Conservation (phyloP, 2,329 filamentous ascomycete genomes). For the Lecanicillium sp. region DNA sequence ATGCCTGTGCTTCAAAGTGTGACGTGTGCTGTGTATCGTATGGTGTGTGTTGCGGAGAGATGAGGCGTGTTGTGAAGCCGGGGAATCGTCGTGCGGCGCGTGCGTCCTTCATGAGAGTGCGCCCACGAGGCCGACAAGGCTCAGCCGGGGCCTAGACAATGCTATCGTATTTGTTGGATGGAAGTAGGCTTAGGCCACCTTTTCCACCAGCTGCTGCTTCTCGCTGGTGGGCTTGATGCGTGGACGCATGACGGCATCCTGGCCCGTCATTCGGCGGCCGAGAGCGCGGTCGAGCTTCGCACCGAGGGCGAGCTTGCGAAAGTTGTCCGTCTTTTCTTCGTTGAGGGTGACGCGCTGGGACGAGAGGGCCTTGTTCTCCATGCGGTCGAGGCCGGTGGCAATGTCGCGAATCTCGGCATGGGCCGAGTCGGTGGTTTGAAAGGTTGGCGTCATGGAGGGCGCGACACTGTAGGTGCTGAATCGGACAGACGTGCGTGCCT, state of each 20-base stretch:
- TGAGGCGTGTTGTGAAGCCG: no score
- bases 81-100: no score
- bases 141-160: not conserved
- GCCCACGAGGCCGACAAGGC: no score
- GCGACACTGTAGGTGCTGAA: conserved; percentile 55
- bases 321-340: conserved; percentile 20
- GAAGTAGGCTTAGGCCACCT: conserved; percentile 17
- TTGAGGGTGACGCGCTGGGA: conserved; percentile 69
- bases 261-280: conserved; percentile 74
- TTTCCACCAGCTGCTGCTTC: conserved; percentile 31
- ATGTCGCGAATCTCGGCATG: conserved; percentile 59
- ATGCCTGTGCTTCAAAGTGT: no score
- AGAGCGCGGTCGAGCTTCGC: conserved; percentile 49
- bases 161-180: not conserved
- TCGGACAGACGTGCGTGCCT: conserved; percentile 47
- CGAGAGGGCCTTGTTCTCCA: conserved; percentile 80
- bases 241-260: conserved; percentile 78
- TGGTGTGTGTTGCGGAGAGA: no score
- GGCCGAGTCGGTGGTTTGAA: conserved; percentile 45
- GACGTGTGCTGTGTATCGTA: no score
- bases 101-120: no score
- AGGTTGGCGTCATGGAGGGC: conserved; percentile 51
- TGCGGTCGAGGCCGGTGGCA: conserved; percentile 71
- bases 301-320: conserved; percentile 10
- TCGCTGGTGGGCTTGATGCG: conserved; percentile 28